A percentile compares a stretch with the other conserved stretches of the same genome.
Conservation (phyloP, 108 stramenopile genomes). For the Chaetoceros muelleri region DNA sequence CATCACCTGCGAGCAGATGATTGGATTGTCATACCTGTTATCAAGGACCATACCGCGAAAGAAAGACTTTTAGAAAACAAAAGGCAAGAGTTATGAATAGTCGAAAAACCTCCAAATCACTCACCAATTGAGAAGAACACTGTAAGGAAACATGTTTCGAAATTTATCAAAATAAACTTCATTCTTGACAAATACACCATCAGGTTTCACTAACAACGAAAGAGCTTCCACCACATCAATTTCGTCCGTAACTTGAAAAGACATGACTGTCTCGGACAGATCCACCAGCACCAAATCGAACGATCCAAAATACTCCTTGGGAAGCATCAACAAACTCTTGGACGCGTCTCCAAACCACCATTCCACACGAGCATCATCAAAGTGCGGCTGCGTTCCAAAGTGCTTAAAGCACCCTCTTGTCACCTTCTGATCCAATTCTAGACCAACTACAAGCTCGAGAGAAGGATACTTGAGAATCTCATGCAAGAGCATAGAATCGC, state of each 20-base stretch:
- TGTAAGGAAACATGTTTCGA: conserved; percentile 52
- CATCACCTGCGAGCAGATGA: conserved; percentile 63
- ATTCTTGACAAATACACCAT: conserved; percentile 81
- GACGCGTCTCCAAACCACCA: conserved; percentile 90
- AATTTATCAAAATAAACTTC: conserved; percentile 63
- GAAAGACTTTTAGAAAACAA: not conserved
- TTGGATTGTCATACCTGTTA: conserved; percentile 42
- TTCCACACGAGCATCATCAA: conserved; percentile 69
- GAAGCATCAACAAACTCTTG: conserved; percentile 62
- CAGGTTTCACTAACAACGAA: conserved; percentile 57
- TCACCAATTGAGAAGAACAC: conserved; percentile 14
- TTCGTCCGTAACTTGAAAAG: conserved; percentile 53
- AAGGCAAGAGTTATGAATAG: not conserved
- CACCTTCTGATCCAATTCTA: conserved; percentile 76
- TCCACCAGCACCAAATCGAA: conserved; percentile 84
- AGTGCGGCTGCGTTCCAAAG: conserved; percentile 66
- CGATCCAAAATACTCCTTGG: conserved; percentile 67
- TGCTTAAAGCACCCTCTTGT: conserved; percentile 58
- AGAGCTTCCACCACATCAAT: conserved; percentile 71
- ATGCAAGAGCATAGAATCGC: conserved; percentile 80
- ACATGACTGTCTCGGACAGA: conserved; percentile 70
- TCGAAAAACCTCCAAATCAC: not conserved
- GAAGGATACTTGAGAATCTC: conserved; percentile 69
- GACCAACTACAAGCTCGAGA: conserved; percentile 63
- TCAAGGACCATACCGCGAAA: not conserved